Evolutionary conservation across 805 yeast species (phyloP).

Genomic region (Nakazawaea anatomiae): DNA sequence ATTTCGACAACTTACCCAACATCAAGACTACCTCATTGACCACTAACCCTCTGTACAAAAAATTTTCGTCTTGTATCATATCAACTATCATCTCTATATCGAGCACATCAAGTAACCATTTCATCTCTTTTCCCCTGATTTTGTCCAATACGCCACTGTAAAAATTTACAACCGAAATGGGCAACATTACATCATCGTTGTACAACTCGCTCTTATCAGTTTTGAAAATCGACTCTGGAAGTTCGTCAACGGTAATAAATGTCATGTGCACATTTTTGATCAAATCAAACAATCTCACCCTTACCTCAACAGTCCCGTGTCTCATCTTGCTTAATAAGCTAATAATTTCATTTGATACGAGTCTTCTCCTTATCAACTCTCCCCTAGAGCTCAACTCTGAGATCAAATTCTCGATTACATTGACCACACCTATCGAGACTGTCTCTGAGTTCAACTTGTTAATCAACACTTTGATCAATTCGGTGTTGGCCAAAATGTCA

Average conservation of each 20-base stretch:
- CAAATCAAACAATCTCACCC: slow-evolving; percentile 4
- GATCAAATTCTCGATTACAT: background rate
- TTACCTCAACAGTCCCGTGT: background rate
- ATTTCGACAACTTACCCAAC: slow-evolving; percentile 1
- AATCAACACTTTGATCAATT: slow-evolving; percentile 6
- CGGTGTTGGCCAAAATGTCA: slow-evolving; percentile 9
- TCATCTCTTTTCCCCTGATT: background rate
- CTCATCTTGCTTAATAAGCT: slow-evolving; percentile 3
- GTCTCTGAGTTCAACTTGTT: background rate
- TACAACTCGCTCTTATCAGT: background rate
- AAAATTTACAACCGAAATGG: background rate
- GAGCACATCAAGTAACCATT: background rate
- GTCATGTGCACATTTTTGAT: slow-evolving; percentile 1
- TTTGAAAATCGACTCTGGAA: background rate
- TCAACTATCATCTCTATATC: background rate
- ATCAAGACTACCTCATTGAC: background rate
- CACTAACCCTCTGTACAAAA: background rate
- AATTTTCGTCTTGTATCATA: background rate
- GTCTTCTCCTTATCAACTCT: slow-evolving; percentile 6
- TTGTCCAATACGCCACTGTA: background rate
- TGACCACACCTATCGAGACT: background rate
- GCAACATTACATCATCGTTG: slow-evolving; percentile 5
- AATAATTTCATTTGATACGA: slow-evolving; percentile 8
- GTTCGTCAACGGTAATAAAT: background rate
- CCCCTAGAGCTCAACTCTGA: background rate